phyloP scores from a whole-genome alignment of 352 stramenopile species.

The Pythium rhizo-oryzae region DNA sequence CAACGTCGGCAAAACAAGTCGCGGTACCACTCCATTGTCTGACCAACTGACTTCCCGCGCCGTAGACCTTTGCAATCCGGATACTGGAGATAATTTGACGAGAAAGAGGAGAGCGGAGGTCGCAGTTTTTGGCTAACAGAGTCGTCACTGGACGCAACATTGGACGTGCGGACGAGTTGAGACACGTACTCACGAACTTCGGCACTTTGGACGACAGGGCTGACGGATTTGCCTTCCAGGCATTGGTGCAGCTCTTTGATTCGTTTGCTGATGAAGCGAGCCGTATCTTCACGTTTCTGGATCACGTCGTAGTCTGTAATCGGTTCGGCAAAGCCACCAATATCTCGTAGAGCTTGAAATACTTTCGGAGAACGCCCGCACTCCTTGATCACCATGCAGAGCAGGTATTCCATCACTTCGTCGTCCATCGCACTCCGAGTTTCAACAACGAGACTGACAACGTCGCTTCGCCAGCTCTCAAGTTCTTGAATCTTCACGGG shows the following conservation, averaged over 20 bases:
- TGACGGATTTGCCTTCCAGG: background rate
- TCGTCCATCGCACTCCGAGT: slow-evolving; percentile 47
- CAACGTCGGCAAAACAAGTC: slow-evolving; percentile 91
- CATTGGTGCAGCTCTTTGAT: slow-evolving; percentile 27
- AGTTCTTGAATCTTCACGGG: slow-evolving; percentile 16
- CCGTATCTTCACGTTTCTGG: slow-evolving; percentile 38
- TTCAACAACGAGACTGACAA: slow-evolving; percentile 37
- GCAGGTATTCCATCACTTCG: slow-evolving; percentile 61
- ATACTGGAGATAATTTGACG: slow-evolving; percentile 51
- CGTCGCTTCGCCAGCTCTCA: slow-evolving; percentile 19
- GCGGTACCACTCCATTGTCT: slow-evolving; percentile 76
- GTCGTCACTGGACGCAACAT: background rate
- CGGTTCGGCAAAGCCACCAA: slow-evolving; percentile 37
- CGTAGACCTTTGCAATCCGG: slow-evolving; percentile 43
- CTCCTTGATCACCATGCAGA: slow-evolving; percentile 50
- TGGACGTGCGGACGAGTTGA: slow-evolving; percentile 3
- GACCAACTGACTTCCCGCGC: slow-evolving; percentile 43
- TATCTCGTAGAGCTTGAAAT: slow-evolving; percentile 45
- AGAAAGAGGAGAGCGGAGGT: slow-evolving; percentile 50
- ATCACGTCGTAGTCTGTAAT: slow-evolving; percentile 53
- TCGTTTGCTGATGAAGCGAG: slow-evolving; percentile 22
- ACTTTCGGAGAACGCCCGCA: slow-evolving; percentile 53
- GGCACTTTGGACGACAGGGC: background rate
- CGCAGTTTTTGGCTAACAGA: background rate
- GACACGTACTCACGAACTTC: slow-evolving; percentile 9